Base-by-base conservation (phyloP, 768 basidiomycete genomes). In the Hebeloma cylindrosporum region DNA sequence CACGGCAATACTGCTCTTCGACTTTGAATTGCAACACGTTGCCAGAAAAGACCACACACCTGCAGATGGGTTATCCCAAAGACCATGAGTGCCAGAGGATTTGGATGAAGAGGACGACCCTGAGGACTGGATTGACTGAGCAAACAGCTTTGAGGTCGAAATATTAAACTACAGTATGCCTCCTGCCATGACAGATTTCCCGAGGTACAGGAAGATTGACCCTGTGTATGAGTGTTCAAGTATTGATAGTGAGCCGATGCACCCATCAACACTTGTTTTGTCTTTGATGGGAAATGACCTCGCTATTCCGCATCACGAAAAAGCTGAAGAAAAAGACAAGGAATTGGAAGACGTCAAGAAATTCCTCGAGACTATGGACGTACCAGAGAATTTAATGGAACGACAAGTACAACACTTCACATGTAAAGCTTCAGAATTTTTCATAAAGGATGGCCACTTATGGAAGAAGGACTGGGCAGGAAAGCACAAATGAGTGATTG, bases 31-130 rank as follows among this genome's bases (percentile, higher is more conserved):
- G n/a, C n/a, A n/a, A n/a, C n/a, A n/a, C n/a, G n/a, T n/a, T n/a
- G n/a, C n/a, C n/a, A n/a, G n/a, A n/a, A 48, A 48, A 20, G 28
- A 31, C 8, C 41, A 48, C n/a, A 17, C 30, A 6, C 27, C 52
- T 0, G 45, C 52, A 2, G 64, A 71, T 38, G 63, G 63, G 1
- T 43, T 69, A 0, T 70, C 61, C 0, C 35, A 62, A 25, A 16
- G 56, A 38, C 33, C 18, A 1, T 39, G 47, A 5, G 47, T 50
- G 1, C 53, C 43, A 3, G 57, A 62, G 17, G 52, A 57, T 21
- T 14, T 11, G 1, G 32, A 40, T 4, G 42, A 52, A 3, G 38
- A 26, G 0, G 40, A 48, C 9, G 53, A 60, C 5, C 43, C 40
- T 7, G 52, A 53, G 9, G 42, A 52, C 4, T 59, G 57, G 59